Evolutionary conservation across 257 asterid genomes (phyloP).

Genomic region (Schizonepeta tenuifolia): DNA sequence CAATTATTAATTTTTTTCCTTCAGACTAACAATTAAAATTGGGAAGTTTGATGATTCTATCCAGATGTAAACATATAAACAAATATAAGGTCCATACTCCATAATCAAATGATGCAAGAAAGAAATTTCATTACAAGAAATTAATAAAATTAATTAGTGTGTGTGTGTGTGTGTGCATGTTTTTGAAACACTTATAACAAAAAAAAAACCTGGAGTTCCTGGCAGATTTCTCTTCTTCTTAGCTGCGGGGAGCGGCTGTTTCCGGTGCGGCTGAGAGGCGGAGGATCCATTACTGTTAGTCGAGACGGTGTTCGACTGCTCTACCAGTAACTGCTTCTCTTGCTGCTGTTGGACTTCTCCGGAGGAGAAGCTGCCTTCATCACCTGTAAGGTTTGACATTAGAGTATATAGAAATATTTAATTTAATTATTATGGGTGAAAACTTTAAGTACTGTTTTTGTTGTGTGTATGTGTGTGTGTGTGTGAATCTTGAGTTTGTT

Average conservation of each 20-base stretch:
- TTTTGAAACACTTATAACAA: no score
- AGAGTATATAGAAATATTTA: background rate
- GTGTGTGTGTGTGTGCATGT: no score
- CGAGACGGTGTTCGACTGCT: constrained; percentile 20
- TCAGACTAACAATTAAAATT: background rate
- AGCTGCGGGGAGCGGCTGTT: constrained; percentile 30
- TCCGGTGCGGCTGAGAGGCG: constrained; percentile 34
- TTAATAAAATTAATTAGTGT: background rate
- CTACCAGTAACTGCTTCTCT: constrained; percentile 20
- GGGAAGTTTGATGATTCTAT: background rate
- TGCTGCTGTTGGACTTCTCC: constrained; percentile 53
- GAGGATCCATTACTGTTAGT: constrained; percentile 47
- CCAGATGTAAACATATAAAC: background rate
- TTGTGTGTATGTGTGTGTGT: background rate
- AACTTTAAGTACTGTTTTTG: background rate
- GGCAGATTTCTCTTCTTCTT: constrained; percentile 59
- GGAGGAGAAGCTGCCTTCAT: constrained; percentile 57
- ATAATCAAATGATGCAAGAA: background rate
- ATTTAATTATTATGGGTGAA: background rate
- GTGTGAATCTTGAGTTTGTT: constrained; percentile 8
- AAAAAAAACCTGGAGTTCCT: constrained; percentile 53
- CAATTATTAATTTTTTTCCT: background rate
- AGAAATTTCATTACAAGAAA: background rate
- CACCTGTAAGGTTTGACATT: constrained; percentile 58
- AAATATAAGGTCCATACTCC: no score